A percentile compares a stretch with the other conserved stretches of the same genome.
phyloP scores from a whole-genome alignment of 1,139 yeast species.

The Saccharomyces hybrid region DNA sequence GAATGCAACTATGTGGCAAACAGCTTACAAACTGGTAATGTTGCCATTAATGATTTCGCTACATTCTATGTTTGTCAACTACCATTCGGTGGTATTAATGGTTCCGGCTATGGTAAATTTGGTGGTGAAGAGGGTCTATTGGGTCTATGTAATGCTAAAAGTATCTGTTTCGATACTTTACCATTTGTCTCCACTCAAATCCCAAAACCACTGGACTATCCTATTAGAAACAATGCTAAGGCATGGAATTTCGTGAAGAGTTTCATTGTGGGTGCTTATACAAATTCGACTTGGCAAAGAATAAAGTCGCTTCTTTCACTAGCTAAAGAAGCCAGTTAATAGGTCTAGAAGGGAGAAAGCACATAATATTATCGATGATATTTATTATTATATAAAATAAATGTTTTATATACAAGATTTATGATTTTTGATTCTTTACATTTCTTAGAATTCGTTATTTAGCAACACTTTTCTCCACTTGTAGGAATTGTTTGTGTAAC shows the following conservation, averaged over 20 bases:
- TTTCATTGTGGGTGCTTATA: constrained; percentile 83
- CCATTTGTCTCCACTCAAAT: constrained; percentile 73
- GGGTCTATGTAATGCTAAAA: constrained; percentile 79
- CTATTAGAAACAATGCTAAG: constrained; percentile 66
- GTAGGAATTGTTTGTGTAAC: constrained; percentile 50
- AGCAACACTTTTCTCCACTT: constrained; percentile 44
- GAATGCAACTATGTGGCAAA: constrained; percentile 58
- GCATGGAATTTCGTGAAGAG: constrained; percentile 86
- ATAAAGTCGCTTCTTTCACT: constrained; percentile 45
- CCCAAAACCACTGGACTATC: constrained; percentile 86
- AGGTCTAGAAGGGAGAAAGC: background rate
- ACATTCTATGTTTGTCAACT: constrained; percentile 90
- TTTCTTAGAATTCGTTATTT: background rate
- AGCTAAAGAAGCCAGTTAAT: constrained; percentile 34
- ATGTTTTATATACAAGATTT: background rate
- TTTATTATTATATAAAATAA: constrained; percentile 1
- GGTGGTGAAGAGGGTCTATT: constrained; percentile 94
- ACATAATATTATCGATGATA: background rate
- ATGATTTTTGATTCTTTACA: background rate
- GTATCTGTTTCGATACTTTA: constrained; percentile 76
- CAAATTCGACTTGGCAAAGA: constrained; percentile 59
- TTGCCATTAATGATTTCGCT: constrained; percentile 94
- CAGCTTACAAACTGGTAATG: constrained; percentile 70
- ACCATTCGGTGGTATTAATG: constrained; percentile 91
- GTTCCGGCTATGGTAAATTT: constrained; percentile 93